These are phyloP conservation scores for Decorospora gaudefroyi DNA, from an alignment of 2,329 filamentous ascomycete species.

Conservation along the genomic window DNA sequence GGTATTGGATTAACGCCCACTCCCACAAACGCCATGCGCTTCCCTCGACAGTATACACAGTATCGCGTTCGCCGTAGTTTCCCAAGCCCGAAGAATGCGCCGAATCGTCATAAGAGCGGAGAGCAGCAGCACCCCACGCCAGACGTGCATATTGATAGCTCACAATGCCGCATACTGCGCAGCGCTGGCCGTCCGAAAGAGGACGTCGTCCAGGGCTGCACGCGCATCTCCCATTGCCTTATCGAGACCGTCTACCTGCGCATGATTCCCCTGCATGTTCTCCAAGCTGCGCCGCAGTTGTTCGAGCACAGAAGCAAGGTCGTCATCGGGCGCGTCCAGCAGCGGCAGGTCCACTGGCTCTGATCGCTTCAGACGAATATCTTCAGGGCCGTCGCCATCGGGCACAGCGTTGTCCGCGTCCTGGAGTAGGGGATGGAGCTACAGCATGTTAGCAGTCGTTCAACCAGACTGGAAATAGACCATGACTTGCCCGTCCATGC, in stretches of 20 bases:
- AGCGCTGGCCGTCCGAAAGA: constrained; percentile 41
- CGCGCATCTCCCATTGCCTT: constrained; percentile 37
- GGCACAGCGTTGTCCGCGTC: constrained; percentile 18
- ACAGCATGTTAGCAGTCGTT: constrained; percentile 22
- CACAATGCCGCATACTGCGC: constrained; percentile 41
- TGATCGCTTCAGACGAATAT: constrained; percentile 36
- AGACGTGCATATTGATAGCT: constrained; percentile 37
- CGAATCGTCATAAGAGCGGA: constrained; percentile 24
- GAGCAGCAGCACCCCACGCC: constrained; percentile 21
- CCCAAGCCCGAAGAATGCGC: constrained; percentile 18
- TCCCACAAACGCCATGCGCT: constrained; percentile 22
- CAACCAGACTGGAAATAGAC: constrained; percentile 11
- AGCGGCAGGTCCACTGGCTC: constrained; percentile 20
- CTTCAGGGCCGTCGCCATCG: constrained; percentile 38
- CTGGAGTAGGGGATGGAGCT: constrained; percentile 45
- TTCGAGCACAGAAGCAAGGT: constrained; percentile 43
- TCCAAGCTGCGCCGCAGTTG: constrained; percentile 48
- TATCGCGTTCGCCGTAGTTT: constrained; percentile 19
- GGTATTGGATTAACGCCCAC: constrained; percentile 32
- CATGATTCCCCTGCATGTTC: constrained; percentile 47
- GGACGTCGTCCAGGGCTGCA: constrained; percentile 42
- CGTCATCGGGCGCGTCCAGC: constrained; percentile 38
- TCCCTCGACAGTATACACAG: constrained; percentile 21
- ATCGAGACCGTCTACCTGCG: constrained; percentile 45
- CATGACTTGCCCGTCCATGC: constrained; percentile 33